These are phyloP conservation scores for Nicotiana obtusifolia DNA, from an alignment of 257 asterid species.

Conservation along the genomic window DNA sequence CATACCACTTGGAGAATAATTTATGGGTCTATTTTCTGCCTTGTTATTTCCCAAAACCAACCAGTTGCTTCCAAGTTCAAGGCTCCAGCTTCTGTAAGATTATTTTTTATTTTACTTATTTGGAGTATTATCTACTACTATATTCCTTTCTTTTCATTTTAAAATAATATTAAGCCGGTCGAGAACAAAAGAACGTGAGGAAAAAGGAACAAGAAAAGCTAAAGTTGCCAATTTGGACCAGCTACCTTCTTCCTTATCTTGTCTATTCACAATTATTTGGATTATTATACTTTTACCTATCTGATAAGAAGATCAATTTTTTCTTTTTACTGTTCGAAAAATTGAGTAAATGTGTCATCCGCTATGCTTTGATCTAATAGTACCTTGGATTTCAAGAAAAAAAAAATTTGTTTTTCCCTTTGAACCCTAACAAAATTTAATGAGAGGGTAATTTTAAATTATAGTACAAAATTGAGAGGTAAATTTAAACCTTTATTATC, in stretches of 20 bases:
- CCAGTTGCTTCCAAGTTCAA: neutral
- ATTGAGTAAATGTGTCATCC: too few species aligned
- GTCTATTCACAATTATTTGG: neutral
- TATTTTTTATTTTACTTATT: neutral
- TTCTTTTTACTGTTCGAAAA: too few species aligned
- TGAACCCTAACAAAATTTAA: too few species aligned
- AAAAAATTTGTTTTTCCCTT: too few species aligned
- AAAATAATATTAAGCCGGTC: neutral
- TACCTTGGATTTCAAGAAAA: too few species aligned
- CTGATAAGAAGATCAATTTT: too few species aligned
- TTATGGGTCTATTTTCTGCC: neutral
- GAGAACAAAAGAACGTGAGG: neutral
- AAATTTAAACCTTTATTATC: too few species aligned
- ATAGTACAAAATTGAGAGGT: too few species aligned
- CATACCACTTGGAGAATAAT: neutral
- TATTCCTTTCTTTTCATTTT: neutral
- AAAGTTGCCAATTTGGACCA: conserved; percentile 8
- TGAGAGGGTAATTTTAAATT: too few species aligned
- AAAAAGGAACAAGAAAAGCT: neutral
- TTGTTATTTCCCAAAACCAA: neutral
- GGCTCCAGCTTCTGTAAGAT: neutral
- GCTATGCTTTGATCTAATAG: too few species aligned
- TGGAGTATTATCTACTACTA: neutral
- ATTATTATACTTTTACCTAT: neutral
- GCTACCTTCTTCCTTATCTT: neutral